Conservation (phyloP, 352 stramenopile genomes). For the Thraustotheca clavata region DNA sequence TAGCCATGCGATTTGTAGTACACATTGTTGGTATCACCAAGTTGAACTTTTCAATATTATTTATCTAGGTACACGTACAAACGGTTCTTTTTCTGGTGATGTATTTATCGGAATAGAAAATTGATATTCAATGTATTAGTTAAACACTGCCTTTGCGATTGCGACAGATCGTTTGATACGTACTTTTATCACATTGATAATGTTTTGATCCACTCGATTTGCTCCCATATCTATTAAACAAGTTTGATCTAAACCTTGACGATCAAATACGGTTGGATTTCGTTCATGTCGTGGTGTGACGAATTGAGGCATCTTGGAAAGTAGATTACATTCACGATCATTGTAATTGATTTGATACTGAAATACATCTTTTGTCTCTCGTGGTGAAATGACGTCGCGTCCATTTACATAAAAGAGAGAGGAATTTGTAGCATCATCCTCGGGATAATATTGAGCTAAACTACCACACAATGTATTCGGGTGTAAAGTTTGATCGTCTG, state of each 20-base stretch:
- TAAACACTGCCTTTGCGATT: too few species aligned
- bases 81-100: too few species aligned
- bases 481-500: constrained; percentile 25
- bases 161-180: too few species aligned
- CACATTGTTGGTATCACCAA: too few species aligned
- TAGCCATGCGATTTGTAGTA: too few species aligned
- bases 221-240: constrained; percentile 4
- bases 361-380: background rate
- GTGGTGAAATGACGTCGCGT: background rate
- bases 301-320: background rate
- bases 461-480: constrained; percentile 24
- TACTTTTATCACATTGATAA: too few species aligned
- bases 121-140: too few species aligned
- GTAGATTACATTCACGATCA: background rate
- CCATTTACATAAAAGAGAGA: constrained; percentile 21
- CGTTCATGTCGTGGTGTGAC: constrained; percentile 8
- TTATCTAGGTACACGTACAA: too few species aligned
- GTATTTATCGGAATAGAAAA: too few species aligned
- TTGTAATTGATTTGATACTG: background rate
- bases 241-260: background rate
- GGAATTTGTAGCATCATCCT: background rate
- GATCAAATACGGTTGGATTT: background rate
- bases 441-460: constrained; percentile 12
- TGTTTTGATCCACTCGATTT: background rate
- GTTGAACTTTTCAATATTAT: too few species aligned